Conservation (phyloP, 2,329 filamentous ascomycete genomes). For the Alternaria sp. region DNA sequence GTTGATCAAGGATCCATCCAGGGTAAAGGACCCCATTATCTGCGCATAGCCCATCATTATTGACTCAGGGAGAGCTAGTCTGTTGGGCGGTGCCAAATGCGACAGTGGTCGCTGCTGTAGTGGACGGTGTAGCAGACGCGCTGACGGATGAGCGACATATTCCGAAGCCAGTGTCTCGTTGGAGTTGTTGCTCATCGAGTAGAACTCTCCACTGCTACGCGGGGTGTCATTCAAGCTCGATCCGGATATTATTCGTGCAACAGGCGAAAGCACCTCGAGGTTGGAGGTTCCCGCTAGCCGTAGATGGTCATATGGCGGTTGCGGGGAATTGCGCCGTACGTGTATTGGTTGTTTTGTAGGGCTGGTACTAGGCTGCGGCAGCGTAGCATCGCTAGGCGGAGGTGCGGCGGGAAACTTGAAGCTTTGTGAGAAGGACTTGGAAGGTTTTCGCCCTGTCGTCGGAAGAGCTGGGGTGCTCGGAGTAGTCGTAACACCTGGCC, state of each 20-base stretch:
- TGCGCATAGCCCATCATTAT: constrained; percentile 99
- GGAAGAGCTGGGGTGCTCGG: constrained; percentile 55
- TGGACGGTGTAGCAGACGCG: constrained; percentile 57
- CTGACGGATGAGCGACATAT: constrained; percentile 66
- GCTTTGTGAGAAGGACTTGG: constrained; percentile 56
- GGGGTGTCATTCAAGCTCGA: constrained; percentile 80
- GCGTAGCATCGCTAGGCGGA: constrained; percentile 42
- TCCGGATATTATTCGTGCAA: constrained; percentile 76
- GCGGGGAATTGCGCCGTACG: constrained; percentile 36
- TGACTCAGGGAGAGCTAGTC: constrained; percentile 69
- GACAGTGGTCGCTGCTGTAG: constrained; percentile 44
- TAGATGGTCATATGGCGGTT: constrained; percentile 28
- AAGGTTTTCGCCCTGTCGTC: constrained; percentile 49
- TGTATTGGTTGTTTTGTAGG: constrained; percentile 53
- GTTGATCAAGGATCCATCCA: constrained; percentile 91
- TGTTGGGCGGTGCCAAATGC: constrained; percentile 44
- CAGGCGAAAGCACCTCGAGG: constrained; percentile 66
- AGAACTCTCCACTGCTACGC: constrained; percentile 92
- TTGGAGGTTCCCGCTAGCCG: constrained; percentile 52
- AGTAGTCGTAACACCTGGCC: constrained; percentile 46
- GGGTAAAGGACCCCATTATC: constrained; percentile 86
- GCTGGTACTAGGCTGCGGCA: constrained; percentile 33
- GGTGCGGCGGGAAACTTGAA: constrained; percentile 66
- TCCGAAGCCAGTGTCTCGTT: constrained; percentile 93
- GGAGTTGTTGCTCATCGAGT: constrained; percentile 93